Percentiles rank a stretch among this genome's conserved stretches.
phyloP scores from a whole-genome alignment of 108 stramenopile species.

The Asterionellopsis glacialis region DNA sequence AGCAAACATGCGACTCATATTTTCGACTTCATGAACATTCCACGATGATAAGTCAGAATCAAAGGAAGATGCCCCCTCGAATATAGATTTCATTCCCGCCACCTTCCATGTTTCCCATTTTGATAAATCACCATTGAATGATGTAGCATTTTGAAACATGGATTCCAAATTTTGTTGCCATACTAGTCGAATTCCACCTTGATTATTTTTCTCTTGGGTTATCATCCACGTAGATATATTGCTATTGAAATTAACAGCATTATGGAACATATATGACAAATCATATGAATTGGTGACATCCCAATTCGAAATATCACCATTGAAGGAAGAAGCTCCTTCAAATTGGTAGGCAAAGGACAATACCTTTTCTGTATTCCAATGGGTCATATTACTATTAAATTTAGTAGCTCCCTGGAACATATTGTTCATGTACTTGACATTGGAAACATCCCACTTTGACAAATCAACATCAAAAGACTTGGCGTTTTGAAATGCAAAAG shows the following conservation, averaged over 20 bases:
- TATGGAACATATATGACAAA: slow-evolving; percentile 19
- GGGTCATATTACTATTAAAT: slow-evolving; percentile 11
- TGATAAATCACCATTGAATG: slow-evolving; percentile 11
- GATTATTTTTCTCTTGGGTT: slow-evolving; percentile 8
- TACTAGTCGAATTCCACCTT: slow-evolving; percentile 6
- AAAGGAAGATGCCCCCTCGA: slow-evolving; percentile 10
- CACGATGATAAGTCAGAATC: slow-evolving; percentile 12
- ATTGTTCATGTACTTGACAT: slow-evolving; percentile 17
- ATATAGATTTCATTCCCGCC: slow-evolving; percentile 24
- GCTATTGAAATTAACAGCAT: slow-evolving; percentile 15
- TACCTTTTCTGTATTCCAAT: slow-evolving; percentile 26
- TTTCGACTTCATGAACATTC: neutral
- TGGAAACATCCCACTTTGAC: slow-evolving; percentile 13
- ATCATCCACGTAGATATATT: slow-evolving; percentile 31
- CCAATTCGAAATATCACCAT: slow-evolving; percentile 7
- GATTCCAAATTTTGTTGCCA: slow-evolving; percentile 11
- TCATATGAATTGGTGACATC: neutral
- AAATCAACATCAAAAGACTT: slow-evolving; percentile 30
- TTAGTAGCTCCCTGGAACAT: slow-evolving; percentile 20
- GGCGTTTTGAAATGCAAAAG: slow-evolving; percentile 21
- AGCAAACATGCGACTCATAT: slow-evolving; percentile 5
- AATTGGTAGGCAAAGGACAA: slow-evolving; percentile 21
- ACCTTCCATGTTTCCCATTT: slow-evolving; percentile 11
- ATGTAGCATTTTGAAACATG: slow-evolving; percentile 23
- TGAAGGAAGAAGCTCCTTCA: slow-evolving; percentile 1